Evolutionary conservation across 2,329 filamentous ascomycete species (phyloP).

Genomic region (Monilinia vaccinii-corymbosi): DNA sequence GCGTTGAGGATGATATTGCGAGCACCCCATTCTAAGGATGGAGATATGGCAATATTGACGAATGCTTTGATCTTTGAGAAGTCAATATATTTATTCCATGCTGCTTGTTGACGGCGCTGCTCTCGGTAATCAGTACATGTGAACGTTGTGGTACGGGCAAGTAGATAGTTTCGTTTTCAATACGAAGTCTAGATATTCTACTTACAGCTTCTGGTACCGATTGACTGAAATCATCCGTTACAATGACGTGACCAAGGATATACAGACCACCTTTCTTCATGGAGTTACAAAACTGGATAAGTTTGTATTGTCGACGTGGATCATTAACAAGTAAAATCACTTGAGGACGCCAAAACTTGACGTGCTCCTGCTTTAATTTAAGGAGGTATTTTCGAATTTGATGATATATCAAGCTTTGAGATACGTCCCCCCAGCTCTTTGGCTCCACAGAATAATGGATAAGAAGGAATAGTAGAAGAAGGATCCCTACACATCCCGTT

Average conservation of each 20-base stretch:
- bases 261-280: constrained; percentile 82
- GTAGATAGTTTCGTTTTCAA: background rate
- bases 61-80: constrained; percentile 83
- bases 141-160: background rate
- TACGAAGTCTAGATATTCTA: background rate
- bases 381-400: constrained; percentile 84
- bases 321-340: constrained; percentile 79
- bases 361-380: constrained; percentile 75
- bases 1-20: constrained; percentile 75
- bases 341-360: constrained; percentile 89
- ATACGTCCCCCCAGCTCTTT: constrained; percentile 85
- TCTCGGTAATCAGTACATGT: background rate
- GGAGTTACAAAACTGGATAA: constrained; percentile 87
- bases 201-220: constrained; percentile 63
- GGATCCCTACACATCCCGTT: constrained; percentile 60
- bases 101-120: constrained; percentile 61
- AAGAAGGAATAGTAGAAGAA: constrained; percentile 69
- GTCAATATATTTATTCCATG: constrained; percentile 78
- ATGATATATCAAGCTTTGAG: constrained; percentile 79
- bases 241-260: constrained; percentile 76
- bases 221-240: constrained; percentile 69
- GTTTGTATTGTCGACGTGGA: constrained; percentile 67
- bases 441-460: constrained; percentile 82
- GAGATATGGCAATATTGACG: constrained; percentile 76
- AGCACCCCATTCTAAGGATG: constrained; percentile 74